phyloP scores from a whole-genome alignment of 1,284 basidiomycete species.

The Vanrija sp. region DNA sequence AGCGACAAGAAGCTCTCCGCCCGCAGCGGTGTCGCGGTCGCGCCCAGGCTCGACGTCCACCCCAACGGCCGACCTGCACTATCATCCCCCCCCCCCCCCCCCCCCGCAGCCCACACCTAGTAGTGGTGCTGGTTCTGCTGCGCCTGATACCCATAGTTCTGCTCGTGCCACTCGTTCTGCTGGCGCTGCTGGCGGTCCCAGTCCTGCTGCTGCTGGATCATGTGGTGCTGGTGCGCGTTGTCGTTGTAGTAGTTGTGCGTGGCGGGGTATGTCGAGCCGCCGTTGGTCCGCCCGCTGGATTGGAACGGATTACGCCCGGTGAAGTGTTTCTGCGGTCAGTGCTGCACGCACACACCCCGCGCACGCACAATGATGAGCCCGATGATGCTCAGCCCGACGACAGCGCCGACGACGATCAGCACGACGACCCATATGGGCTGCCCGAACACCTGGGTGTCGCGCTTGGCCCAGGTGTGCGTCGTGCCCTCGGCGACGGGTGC shows the following conservation, averaged over 20 bases:
- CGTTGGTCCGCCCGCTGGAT: background rate
- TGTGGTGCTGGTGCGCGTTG: background rate
- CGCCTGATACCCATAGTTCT: background rate
- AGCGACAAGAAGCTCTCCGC: too few species aligned
- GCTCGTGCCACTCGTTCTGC: background rate
- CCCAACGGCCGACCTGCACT: too few species aligned
- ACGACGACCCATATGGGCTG: background rate
- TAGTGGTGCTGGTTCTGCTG: background rate
- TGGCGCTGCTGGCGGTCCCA: slow-evolving; percentile 2
- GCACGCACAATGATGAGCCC: background rate
- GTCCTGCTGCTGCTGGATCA: background rate
- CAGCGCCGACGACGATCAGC: background rate
- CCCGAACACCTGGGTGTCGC: too few species aligned
- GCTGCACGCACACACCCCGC: background rate
- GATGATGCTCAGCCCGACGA: background rate
- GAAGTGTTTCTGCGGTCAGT: background rate
- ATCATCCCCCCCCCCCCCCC: too few species aligned
- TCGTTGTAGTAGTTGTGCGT: too few species aligned
- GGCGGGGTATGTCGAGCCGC: background rate
- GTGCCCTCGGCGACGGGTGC: too few species aligned
- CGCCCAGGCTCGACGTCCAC: too few species aligned
- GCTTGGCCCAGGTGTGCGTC: too few species aligned
- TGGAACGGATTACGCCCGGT: background rate
- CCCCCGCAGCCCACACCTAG: too few species aligned
- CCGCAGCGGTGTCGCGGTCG: too few species aligned